phyloP scores from a whole-genome alignment of 2,329 filamentous ascomycete species.

The Colletotrichum camelliae region DNA sequence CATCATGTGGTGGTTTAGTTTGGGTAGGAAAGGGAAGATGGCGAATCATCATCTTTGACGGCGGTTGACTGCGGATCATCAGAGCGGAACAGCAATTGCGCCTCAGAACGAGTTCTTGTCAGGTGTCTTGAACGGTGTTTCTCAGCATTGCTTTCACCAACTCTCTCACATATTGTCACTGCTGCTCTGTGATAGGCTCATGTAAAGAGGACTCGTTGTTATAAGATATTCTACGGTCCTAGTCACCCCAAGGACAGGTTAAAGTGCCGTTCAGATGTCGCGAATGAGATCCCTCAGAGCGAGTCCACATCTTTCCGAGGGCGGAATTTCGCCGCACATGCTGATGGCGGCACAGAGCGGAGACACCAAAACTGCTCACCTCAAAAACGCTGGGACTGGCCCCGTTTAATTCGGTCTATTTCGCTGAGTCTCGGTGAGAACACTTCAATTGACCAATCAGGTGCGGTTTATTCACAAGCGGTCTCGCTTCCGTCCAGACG shows the following conservation, averaged over 20 bases:
- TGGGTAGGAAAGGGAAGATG: neutral
- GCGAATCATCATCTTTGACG: neutral
- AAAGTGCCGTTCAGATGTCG: neutral
- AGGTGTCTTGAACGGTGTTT: neutral
- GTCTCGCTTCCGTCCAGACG: neutral
- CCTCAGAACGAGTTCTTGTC: rapidly evolving
- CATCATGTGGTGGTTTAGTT: neutral
- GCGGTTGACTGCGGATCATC: neutral
- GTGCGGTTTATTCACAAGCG: neutral
- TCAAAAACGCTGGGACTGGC: neutral
- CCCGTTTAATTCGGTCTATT: neutral
- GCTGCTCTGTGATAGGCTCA: neutral
- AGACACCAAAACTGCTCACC: neutral
- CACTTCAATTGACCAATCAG: neutral
- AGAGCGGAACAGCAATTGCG: neutral
- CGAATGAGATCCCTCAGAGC: neutral
- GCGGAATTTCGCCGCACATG: neutral
- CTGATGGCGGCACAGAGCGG: neutral
- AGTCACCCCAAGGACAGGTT: neutral
- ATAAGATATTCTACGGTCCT: neutral
- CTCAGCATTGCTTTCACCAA: neutral
- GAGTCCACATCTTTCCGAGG: neutral
- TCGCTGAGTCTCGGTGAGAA: neutral
- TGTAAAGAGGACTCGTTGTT: neutral
- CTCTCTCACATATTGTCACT: neutral